Evolutionary conservation across 441 rosid species (phyloP).

Genomic region (Aleurites moluccanus): DNA sequence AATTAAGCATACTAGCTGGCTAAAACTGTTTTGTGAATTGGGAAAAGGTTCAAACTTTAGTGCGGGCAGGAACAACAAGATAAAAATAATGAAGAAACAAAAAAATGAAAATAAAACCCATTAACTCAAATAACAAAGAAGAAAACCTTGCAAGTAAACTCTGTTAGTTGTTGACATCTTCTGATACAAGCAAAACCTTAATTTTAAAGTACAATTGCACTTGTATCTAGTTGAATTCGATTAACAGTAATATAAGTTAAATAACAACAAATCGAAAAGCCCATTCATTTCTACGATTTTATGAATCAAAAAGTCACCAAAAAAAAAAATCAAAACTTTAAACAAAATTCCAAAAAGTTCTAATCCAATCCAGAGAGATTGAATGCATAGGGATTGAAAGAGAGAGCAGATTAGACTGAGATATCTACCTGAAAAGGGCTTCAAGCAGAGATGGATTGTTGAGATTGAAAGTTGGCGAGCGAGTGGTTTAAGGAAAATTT

Average conservation of each 20-base stretch:
- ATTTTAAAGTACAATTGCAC: not conserved
- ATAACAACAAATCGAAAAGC: not conserved
- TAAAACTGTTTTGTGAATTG: not conserved
- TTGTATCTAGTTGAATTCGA: not conserved
- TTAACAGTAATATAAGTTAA: not conserved
- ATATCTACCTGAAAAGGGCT: not conserved
- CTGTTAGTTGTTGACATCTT: not conserved
- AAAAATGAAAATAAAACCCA: not conserved
- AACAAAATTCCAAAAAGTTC: not conserved
- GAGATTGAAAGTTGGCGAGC: not conserved
- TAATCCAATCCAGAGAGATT: too few species aligned
- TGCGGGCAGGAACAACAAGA: not conserved
- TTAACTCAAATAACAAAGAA: not conserved
- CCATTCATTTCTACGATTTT: constrained; percentile 3
- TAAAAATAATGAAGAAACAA: not conserved
- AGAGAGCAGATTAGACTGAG: not conserved
- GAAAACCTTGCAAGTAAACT: not conserved
- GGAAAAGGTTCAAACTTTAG: not conserved
- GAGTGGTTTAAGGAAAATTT: not conserved
- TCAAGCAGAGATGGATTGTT: not conserved
- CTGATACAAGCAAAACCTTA: not conserved
- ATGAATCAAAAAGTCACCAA: not conserved
- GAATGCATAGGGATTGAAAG: not conserved
- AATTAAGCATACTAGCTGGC: not conserved
- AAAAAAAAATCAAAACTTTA: not conserved